These are phyloP conservation scores for Dothideomycetidae sp. DNA, from an alignment of 2,329 filamentous ascomycete species.

Conservation along the genomic window DNA sequence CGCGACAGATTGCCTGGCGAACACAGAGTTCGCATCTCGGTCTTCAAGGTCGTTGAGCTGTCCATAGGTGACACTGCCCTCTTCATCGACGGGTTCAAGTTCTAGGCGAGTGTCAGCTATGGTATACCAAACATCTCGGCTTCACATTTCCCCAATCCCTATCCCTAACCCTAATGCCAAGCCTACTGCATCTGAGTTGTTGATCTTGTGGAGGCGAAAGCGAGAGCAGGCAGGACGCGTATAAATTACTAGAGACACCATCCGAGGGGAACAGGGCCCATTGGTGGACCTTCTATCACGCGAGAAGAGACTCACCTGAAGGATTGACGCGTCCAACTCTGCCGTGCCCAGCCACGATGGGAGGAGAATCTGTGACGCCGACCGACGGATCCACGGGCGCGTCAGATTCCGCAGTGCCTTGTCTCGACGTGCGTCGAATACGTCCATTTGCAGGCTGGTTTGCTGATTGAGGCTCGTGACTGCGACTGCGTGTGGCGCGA, in stretches of 20 bases:
- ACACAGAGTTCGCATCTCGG: neutral
- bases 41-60: conserved; percentile 2
- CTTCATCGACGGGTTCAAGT: conserved; percentile 14
- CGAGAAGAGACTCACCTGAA: neutral
- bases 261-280: too few relatives aligned
- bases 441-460: neutral
- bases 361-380: neutral
- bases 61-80: neutral
- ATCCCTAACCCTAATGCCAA: conserved; percentile 5
- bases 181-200: too few relatives aligned
- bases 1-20: neutral
- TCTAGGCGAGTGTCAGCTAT: conserved; percentile 11
- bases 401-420: neutral
- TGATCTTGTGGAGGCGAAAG: too few relatives aligned
- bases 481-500: neutral
- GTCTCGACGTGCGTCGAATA: neutral
- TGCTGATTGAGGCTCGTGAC: neutral
- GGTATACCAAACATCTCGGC: too few relatives aligned
- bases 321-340: neutral
- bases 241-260: too few relatives aligned
- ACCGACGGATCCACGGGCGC: too few relatives aligned
- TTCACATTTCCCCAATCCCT: neutral
- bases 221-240: too few relatives aligned
- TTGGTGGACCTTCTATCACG: too few relatives aligned
- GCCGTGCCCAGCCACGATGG: neutral